Base-by-base conservation (phyloP, 257 asterid species). In the Nemophila menziesii region DNA sequence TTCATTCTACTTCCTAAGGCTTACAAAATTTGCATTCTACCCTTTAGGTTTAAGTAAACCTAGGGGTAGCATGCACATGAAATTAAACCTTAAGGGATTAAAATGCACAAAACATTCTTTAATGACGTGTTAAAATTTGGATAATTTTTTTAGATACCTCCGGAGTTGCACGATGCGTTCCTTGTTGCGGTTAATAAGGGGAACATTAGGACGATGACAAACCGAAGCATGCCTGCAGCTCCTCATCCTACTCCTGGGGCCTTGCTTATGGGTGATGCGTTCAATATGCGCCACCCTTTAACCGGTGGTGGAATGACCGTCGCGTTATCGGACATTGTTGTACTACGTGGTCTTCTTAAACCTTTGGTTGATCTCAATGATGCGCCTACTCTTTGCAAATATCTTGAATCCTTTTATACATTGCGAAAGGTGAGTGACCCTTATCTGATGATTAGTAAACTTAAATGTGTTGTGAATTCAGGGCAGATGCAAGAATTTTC, bases 221-320 rank as follows among this genome's bases (percentile, higher is more conserved):
- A 71, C 64, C 57, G 75, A 61, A 78, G 80, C 71, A 71, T 78
- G 89, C 83, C 89, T 6, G 89, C 83, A 16, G 63, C 61, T 60
- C 80, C 83, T 48, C 74, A 55, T 27, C 78, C 80, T 12, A 71
- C 80, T 16, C 83, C 83, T 3, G 83, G 83, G 37, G 89, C 89
- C 22, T 47, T 78, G 27, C 68, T 78, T 12, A 60, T 78, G 73
- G 89, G 89, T 4, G 89, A 78, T 50, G 80, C 89, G 8, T 78
- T 78, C 58, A 78, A 78, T 56, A 78, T 78, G 83, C 77, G 89
- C 24, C 89, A 78, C 37, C 83, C 83, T 19, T 50, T 78, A 48
- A 78, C 89, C 4, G 89, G 89, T 8, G 83, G 83, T 46, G 89
- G 89, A 63, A 74, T 78, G 89, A 74, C 89, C 0, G 89, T 78